Evolutionary conservation across 1,139 yeast genomes (phyloP), one percentile per base, ranked within the genome.

Genomic region (Debaryomycetaceae sp.): DNA sequence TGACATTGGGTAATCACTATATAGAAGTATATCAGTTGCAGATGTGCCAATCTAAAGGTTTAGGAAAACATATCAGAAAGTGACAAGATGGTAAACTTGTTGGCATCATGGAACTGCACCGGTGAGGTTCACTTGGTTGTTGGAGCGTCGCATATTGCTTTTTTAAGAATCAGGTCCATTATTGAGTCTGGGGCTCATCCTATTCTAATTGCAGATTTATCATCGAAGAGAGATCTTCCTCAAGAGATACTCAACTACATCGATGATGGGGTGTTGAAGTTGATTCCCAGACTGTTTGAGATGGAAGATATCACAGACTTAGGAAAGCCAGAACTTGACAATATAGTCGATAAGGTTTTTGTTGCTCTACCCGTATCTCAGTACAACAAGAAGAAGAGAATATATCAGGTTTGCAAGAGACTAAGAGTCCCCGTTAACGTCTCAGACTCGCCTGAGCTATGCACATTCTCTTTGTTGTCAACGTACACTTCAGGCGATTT

Each of bases 381-480:
- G 20, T 44, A 52, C 20, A 54, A 52, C 1, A 49, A 69, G 41
- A 75, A 78, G 44, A 51, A 59, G 30, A 54, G 59, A 3, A 73
- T 87, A 9, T 80, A 61, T 50, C 53, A 64, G 1, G 68, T 58
- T 39, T 89, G 97, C 63, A 62, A 62, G 41, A 67, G 72, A 47
- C 67, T 80, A 43, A 75, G 97, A 55, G 85, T 91, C 5, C 97
- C 97, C 0, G 73, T 91, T 36, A 90, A 90, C 58, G 84, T 86
- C 0, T 78, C 87, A 0, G 96, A 89, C 55, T 76, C 81, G 6
- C 83, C 91, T 0, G 82, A 82, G 37, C 71, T 76, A 36, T 87
- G 95, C 45, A 80, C 91, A 0, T 91, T 91, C 60, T 81, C 95
- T 0, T 62, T 90, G 46, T 69, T 89, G 34, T 87, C 97, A 0